Evolutionary conservation across 2,329 filamentous ascomycete genomes (phyloP), one percentile per base, ranked within the genome.

Genomic region (Colletotrichum cuscutae): DNA sequence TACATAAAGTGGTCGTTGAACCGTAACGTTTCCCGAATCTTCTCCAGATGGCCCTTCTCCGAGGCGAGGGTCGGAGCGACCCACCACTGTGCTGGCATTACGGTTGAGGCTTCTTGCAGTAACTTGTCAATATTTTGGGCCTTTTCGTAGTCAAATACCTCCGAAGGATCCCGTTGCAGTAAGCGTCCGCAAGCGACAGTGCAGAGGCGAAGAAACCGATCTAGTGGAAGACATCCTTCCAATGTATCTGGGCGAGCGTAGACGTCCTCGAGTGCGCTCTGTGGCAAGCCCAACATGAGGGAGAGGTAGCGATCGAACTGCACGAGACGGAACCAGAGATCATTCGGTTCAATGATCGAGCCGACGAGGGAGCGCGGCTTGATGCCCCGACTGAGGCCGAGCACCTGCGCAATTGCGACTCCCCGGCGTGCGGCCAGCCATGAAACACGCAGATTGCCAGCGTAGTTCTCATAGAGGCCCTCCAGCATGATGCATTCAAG

Each of bases 401-500:
- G 76, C 72, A 86, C 77, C 69, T 87, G 85, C 0, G 84, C 85
- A 11, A 87, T 81, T 7, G 79, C 81, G 68, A 88, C 79, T 1
- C 84, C 86, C 26, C 86, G 81, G 3, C 87, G 83, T 46, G 80
- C 81, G 0, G 81, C 78, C 4, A 88, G 75, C 85, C 86, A 89
- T 0, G 86, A 81, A 0, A 82, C 80, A 0, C 85, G 83, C 3
- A 88, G 79, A 32, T 85, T 82, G 1, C 88, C 88, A 0, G 78
- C 77, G 32, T 88, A 88, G 32, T 83, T 84, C 7, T 85, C 79
- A 74, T 84, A 87, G 26, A 87, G 79, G 13, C 81, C 81, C 73
- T 88, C 84, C 0, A 89, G 79, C 74, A 88, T 81, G n/a, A 89
- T 74, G 64, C 85, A 87, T 71, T 89, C 85, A 6, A 89, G 76